Percentiles rank a stretch among this genome's conserved stretches.
Conservation (phyloP, 2,329 filamentous ascomycete species). For the Fusarium pilosicola region DNA sequence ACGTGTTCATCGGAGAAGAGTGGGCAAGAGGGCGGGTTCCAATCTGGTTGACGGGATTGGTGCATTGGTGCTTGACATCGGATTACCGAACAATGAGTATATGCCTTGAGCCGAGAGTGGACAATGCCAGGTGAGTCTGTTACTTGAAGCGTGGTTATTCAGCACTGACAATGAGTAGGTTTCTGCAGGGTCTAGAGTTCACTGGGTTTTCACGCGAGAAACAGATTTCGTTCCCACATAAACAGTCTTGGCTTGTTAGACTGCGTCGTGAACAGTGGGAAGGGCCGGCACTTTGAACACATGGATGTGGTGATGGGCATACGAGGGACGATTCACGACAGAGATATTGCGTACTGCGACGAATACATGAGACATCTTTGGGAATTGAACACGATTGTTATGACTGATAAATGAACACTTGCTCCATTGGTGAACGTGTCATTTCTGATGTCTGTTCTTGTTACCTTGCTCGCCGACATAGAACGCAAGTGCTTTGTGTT, state of each 20-base stretch:
- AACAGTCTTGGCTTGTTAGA: slow-evolving; percentile 88
- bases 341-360: neutral
- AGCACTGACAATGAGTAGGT: slow-evolving; percentile 38
- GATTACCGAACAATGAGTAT: slow-evolving; percentile 86
- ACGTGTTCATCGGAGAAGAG: slow-evolving; percentile 90
- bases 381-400: neutral
- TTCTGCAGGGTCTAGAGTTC: slow-evolving; percentile 71
- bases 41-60: slow-evolving; percentile 83
- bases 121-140: slow-evolving; percentile 80
- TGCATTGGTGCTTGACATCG: slow-evolving; percentile 84
- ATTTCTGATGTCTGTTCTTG: too few species aligned
- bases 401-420: rapidly evolving
- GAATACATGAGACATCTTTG: neutral
- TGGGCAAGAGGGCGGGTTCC: slow-evolving; percentile 87
- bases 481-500: neutral
- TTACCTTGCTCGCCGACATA: neutral
- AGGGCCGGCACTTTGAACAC: slow-evolving; percentile 66
- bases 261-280: slow-evolving; percentile 84
- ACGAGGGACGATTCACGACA: slow-evolving; percentile 29
- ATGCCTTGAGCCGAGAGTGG: slow-evolving; percentile 88
- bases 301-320: neutral
- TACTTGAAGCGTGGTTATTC: neutral
- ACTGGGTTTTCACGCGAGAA: slow-evolving; percentile 87
- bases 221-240: slow-evolving; percentile 89
- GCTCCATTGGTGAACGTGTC: neutral